Evolutionary conservation across 805 yeast genomes (phyloP).

Genomic region (Candida cerambycidarum): DNA sequence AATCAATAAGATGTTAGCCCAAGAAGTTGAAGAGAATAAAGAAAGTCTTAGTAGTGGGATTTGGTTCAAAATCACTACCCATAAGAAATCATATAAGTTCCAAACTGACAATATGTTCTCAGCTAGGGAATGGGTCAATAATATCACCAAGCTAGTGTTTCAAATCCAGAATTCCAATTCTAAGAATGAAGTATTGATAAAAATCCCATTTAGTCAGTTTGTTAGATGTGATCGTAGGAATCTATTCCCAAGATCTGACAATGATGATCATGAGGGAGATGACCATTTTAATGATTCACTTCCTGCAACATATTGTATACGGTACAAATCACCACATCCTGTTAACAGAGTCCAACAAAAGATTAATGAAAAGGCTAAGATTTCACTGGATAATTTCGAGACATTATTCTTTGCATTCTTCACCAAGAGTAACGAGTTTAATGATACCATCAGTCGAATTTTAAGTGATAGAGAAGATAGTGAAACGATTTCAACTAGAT

Average conservation of each 20-base stretch:
- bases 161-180: slow-evolving; percentile 57
- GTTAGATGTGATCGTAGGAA: slow-evolving; percentile 55
- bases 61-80: slow-evolving; percentile 62
- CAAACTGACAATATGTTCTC: slow-evolving; percentile 69
- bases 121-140: slow-evolving; percentile 80
- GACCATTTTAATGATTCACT: slow-evolving; percentile 9
- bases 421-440: slow-evolving; percentile 45
- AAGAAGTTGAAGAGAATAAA: slow-evolving; percentile 26
- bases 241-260: slow-evolving; percentile 16
- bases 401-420: slow-evolving; percentile 72
- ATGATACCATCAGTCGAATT: slow-evolving; percentile 36
- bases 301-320: slow-evolving; percentile 12
- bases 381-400: slow-evolving; percentile 38
- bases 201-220: slow-evolving; percentile 71
- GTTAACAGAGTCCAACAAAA: slow-evolving; percentile 9
- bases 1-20: slow-evolving; percentile 18
- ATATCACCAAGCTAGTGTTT: slow-evolving; percentile 74
- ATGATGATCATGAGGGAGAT: slow-evolving; percentile 8
- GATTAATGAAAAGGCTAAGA: slow-evolving; percentile 12
- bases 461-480: slow-evolving; percentile 13
- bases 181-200: slow-evolving; percentile 70
- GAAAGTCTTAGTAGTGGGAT: slow-evolving; percentile 32
- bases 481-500: background rate
- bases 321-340: background rate
- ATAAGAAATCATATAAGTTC: slow-evolving; percentile 58